Base-by-base conservation (phyloP, 2,329 filamentous ascomycete genomes). In the Colletotrichum incanum region DNA sequence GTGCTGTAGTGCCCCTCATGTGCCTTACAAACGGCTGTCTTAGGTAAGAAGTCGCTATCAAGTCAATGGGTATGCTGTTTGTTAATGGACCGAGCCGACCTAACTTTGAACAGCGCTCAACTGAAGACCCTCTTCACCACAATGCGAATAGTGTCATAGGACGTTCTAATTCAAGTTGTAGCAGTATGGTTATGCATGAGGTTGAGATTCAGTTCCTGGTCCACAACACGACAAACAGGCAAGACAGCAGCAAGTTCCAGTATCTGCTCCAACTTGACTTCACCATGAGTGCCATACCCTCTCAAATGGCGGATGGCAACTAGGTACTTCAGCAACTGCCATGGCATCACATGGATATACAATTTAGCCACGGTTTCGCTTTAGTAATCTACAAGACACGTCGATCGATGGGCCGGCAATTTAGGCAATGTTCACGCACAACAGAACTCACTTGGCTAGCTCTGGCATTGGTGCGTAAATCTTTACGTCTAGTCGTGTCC, bases 401-500 rank as follows among this genome's bases (percentile, higher is more conserved):
- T 20, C 7, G 7, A 58, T 20, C 34, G 16, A 12, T 41, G 54
- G 6, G n/a, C 14, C n/a, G 34, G 12, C 2, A 39, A 26, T 2
- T 8, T 8, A 39, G 34, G 4, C 8, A 14, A 23, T 11, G 5
- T 7, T 3, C 23, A 39, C 11, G 12, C 9, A 34, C 23, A 39
- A 11, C 23, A 55, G 5, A 37, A 41, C 20, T 12, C 28, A 26
- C 45, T 7, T 37, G 26, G 26, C n/a, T 28, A 14, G 18, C 11
- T 34, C 6, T 8, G 23, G 14, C 18, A n/a, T 37, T 37, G 14
- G 16, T 11, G 34, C 18, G 28, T 47, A 31, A 39, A 64, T 20
- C 12, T 55, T 71, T 66, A 60, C 65, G 61, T 65, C 54, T 54
- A 72, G 62, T 62, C n/a, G n/a, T 56, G 20, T 34, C 47, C 67